Evolutionary conservation across 768 basidiomycete genomes (phyloP).

Genomic region (Suillus clintonianus): DNA sequence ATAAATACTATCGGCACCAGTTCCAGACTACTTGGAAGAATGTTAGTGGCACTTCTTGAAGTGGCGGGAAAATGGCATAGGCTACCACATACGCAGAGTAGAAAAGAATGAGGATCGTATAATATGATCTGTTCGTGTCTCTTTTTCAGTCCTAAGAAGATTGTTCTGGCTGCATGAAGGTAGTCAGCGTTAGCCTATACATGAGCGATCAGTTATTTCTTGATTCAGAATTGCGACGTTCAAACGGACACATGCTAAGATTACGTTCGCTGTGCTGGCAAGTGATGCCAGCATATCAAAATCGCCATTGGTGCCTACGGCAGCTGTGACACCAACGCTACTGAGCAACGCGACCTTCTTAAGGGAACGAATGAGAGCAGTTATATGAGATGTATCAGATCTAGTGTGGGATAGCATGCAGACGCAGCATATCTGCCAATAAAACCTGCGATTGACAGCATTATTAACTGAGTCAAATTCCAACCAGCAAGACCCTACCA

Average conservation of each 20-base stretch:
- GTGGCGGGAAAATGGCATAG: not conserved
- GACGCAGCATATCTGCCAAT: conserved; percentile 34
- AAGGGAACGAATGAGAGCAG: conserved; percentile 28
- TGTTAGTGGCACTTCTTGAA: not conserved
- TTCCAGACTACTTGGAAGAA: conserved; percentile 45
- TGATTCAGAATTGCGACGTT: no score
- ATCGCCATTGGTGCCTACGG: conserved; percentile 50
- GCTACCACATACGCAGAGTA: conserved; percentile 53
- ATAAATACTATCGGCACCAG: conserved; percentile 46
- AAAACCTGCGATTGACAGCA: conserved; percentile 25
- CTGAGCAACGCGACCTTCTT: conserved; percentile 20
- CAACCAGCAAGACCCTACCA: conserved; percentile 26
- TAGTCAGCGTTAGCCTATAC: conserved; percentile 51
- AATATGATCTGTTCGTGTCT: conserved; percentile 42
- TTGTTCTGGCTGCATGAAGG: conserved; percentile 42
- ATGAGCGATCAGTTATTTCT: not conserved
- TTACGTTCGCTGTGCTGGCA: conserved; percentile 45
- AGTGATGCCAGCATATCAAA: conserved; percentile 41
- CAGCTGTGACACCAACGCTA: conserved; percentile 25
- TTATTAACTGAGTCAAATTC: not conserved
- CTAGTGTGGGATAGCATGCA: conserved; percentile 28
- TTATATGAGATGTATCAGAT: conserved; percentile 23
- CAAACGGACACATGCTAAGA: conserved; percentile 40
- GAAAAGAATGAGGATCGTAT: conserved; percentile 50
- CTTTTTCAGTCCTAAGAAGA: conserved; percentile 54